Evolutionary conservation across 495 filamentous ascomycete species (phyloP).

Genomic region (Pyronema omphalodes): DNA sequence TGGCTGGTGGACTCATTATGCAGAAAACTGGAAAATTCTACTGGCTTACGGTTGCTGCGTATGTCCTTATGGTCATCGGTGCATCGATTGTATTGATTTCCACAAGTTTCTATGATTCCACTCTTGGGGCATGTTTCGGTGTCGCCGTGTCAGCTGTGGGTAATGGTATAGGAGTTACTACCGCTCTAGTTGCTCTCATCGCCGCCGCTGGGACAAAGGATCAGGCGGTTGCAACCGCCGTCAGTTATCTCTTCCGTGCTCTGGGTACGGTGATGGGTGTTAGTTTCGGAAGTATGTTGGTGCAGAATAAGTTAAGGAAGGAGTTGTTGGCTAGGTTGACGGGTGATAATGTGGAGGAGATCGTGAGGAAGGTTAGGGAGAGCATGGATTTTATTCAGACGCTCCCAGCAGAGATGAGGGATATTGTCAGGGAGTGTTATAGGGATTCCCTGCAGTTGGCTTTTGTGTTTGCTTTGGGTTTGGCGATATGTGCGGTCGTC

Average conservation of each 20-base stretch:
- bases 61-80: constrained; percentile 35
- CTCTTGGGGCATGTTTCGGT: constrained; percentile 36
- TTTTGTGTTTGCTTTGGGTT: constrained; percentile 22
- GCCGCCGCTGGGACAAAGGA: constrained; percentile 50
- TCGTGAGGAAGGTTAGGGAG: constrained; percentile 53
- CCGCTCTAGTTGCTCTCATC: constrained; percentile 43
- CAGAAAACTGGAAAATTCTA: constrained; percentile 61
- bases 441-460: constrained; percentile 21
- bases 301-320: constrained; percentile 50
- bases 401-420: constrained; percentile 42
- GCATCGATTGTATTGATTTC: constrained; percentile 38
- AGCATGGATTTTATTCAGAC: constrained; percentile 52
- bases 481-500: constrained; percentile 20
- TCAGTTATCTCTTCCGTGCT: constrained; percentile 71
- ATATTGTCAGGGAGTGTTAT: constrained; percentile 53
- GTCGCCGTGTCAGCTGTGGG: constrained; percentile 38
- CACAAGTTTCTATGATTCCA: constrained; percentile 31
- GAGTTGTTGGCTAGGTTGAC: constrained; percentile 37
- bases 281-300: constrained; percentile 48
- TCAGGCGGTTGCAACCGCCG: constrained; percentile 64
- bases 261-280: constrained; percentile 63
- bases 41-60: constrained; percentile 46
- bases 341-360: constrained; percentile 42
- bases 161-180: constrained; percentile 53
- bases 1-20: constrained; percentile 55